These are phyloP conservation scores for Eucalyptus curtisii DNA, from an alignment of 345 rosid genomes.

Conservation along the genomic window DNA sequence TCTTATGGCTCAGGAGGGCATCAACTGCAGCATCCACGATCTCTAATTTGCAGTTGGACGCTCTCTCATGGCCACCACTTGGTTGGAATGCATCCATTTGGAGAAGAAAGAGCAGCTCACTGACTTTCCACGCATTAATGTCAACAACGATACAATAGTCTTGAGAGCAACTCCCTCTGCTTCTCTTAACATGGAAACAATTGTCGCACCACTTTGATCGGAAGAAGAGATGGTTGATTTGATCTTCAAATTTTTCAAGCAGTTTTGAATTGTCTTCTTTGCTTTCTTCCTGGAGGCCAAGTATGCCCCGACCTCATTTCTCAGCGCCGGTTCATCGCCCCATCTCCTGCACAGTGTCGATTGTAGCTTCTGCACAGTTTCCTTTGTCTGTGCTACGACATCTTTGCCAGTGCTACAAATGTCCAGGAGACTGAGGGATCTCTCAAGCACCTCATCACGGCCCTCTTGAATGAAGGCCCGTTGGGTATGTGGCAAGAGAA, in stretches of 20 bases:
- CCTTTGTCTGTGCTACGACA: constrained; percentile 17
- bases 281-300: constrained; percentile 9
- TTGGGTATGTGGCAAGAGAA: constrained; percentile 12
- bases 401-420: constrained; percentile 11
- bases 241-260: constrained; percentile 4
- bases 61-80: background rate
- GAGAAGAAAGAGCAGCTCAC: background rate
- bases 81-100: background rate
- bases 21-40: constrained; percentile 7
- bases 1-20: background rate
- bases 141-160: background rate
- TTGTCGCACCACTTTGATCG: background rate
- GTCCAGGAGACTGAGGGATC: constrained; percentile 23
- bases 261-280: constrained; percentile 5
- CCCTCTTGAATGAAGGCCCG: constrained; percentile 10
- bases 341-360: constrained; percentile 5
- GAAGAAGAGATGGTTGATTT: background rate
- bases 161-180: background rate
- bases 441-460: constrained; percentile 13
- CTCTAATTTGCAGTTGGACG: background rate
- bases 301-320: constrained; percentile 3
- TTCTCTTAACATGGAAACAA: background rate
- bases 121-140: background rate
- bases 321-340: background rate
- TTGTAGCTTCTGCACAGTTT: constrained; percentile 11